These are phyloP conservation scores for Ophiosphaerella herpotricha DNA, from an alignment of 2,329 filamentous ascomycete genomes.

Conservation along the genomic window DNA sequence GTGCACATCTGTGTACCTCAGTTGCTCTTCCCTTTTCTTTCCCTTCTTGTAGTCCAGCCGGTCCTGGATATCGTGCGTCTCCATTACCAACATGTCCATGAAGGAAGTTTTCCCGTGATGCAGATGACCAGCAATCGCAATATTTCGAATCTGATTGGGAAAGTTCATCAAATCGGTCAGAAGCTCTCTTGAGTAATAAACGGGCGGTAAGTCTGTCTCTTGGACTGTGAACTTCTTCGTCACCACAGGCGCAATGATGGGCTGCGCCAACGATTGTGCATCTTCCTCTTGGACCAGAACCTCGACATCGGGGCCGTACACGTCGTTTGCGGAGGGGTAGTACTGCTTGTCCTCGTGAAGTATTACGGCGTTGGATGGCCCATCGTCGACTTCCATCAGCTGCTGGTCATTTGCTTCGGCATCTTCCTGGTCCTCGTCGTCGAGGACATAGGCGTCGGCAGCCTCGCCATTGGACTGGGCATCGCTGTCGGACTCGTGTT, in stretches of 20 bases:
- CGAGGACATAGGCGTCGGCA: conserved; percentile 78
- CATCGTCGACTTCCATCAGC: conserved; percentile 92
- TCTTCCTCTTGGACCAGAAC: conserved; percentile 97
- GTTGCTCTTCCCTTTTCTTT: conserved; percentile 81
- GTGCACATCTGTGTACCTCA: conserved; percentile 94
- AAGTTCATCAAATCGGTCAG: conserved; percentile 97
- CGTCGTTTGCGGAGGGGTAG: conserved; percentile 95
- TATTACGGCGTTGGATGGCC: conserved; percentile 93
- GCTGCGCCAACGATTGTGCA: conserved; percentile 86
- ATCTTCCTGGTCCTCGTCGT: conserved; percentile 59
- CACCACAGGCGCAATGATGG: conserved; percentile 90
- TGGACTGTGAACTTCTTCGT: conserved; percentile 96
- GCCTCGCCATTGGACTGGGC: conserved; percentile 76
- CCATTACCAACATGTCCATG: conserved; percentile 96
- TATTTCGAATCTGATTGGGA: conserved; percentile 89
- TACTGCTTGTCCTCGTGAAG: conserved; percentile 99
- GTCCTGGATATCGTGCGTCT: conserved; percentile 87
- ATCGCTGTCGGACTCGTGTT: conserved; percentile 87
- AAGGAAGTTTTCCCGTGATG: conserved; percentile 98
- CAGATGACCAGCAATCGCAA: conserved; percentile 88
- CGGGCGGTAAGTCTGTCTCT: conserved; percentile 85
- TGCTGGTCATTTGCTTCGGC: conserved; percentile 68
- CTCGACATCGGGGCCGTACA: conserved; percentile 93
- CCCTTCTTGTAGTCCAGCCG: conserved; percentile 80
- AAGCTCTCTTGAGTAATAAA: conserved; percentile 86